These are phyloP conservation scores for Nicotiana benthamiana DNA, from an alignment of 257 asterid genomes.

Conservation along the genomic window DNA sequence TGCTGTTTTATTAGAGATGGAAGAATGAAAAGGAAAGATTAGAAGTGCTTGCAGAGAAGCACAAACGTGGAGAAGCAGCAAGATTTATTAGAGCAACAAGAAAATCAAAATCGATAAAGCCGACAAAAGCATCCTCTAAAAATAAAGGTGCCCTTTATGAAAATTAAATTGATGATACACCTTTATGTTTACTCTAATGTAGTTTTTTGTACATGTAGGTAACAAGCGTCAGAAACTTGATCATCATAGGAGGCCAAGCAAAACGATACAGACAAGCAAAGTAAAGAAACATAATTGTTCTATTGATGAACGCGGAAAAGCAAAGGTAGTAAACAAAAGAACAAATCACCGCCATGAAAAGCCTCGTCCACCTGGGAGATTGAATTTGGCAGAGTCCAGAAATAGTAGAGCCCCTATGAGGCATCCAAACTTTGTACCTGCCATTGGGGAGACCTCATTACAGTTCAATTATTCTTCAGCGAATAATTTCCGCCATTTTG, in stretches of 20 bases:
- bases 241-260: slow-evolving; percentile 20
- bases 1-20: slow-evolving; percentile 43
- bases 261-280: slow-evolving; percentile 10
- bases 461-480: slow-evolving; percentile 9
- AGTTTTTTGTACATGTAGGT: slow-evolving; percentile 15
- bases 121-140: slow-evolving; percentile 17
- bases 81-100: slow-evolving; percentile 45
- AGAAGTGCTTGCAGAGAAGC: slow-evolving; percentile 63
- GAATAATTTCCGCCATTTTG: slow-evolving; percentile 13
- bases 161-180: background rate
- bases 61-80: slow-evolving; percentile 68
- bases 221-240: slow-evolving; percentile 28
- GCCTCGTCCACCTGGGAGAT: slow-evolving; percentile 7
- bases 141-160: slow-evolving; percentile 22
- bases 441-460: slow-evolving; percentile 19
- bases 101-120: slow-evolving; percentile 22
- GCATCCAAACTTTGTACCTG: slow-evolving; percentile 15
- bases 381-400: slow-evolving; percentile 10
- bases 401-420: slow-evolving; percentile 14
- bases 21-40: slow-evolving; percentile 48
- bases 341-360: slow-evolving; percentile 2
- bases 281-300: slow-evolving; percentile 9
- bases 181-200: slow-evolving; percentile 2
- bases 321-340: slow-evolving; percentile 19
- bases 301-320: slow-evolving; percentile 18